Evolutionary conservation across 345 rosid species (phyloP), one percentile per base, ranked within the genome.

Genomic region (Pistacia integerrima): DNA sequence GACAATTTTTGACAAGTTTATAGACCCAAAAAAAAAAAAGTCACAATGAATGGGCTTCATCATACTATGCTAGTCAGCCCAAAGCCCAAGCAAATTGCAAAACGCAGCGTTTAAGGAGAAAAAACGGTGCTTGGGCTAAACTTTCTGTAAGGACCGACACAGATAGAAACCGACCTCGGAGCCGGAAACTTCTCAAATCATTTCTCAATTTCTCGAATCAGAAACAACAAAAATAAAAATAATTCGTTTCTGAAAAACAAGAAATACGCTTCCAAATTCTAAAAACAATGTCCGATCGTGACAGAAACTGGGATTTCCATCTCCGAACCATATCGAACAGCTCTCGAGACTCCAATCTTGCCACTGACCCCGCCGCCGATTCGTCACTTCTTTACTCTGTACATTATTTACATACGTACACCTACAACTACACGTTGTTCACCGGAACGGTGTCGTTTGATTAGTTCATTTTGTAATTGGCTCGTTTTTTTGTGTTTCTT

Each of bases 351-450:
- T 90, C 97, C 64, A 87, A 73, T 78, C 70, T 85, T 72, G 76
- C 92, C 75, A 79, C 84, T 68, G 96, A 93, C 79, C 97, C 97
- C 55, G 91, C 97, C 51, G 87, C 97, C 70, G 97, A 94, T 74
- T 93, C 98, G 36, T 90, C 91, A 25, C 80, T 93, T 60, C 85
- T 92, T 73, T 90, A 91, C 28, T 86, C 97, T 44, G 98, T 94
- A 76, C 65, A 84, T 64, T 48, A 69, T 64, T 82, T 59, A 13
- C 17, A 48, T 17, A 2, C 54, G 11, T 16, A 44, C 11, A 46
- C 36, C 3, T 13, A 5, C 9, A 18, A 58, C 11, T 74, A 4
- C 61, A 11, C 46, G 12, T 41, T 12, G 35, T 73, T 61, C 28
- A 1, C 20, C 4, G 56, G 6, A 60, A 78, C 22, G 51, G 44